Evolutionary conservation across 768 basidiomycete species (phyloP).

Genomic region (button mushroom (Agaricus bisporus)): DNA sequence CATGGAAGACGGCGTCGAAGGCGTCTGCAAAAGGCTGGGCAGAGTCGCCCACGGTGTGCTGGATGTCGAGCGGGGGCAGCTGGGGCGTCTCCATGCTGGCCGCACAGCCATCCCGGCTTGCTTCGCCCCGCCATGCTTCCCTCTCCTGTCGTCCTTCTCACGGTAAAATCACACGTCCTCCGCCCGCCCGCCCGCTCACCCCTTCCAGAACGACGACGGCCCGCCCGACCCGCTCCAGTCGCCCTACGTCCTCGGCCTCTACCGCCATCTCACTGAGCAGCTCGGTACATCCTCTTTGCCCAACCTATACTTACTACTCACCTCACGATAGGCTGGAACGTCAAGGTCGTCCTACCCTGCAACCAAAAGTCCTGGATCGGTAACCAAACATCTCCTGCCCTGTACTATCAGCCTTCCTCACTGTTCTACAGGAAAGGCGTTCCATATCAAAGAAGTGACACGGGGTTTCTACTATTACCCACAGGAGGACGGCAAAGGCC

Average conservation of each 20-base stretch:
- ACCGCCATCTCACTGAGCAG: conserved; percentile 47
- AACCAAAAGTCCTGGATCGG: conserved; percentile 89
- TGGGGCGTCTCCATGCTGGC: conserved; percentile 12
- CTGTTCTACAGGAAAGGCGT: conserved; percentile 59
- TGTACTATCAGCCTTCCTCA: neutral
- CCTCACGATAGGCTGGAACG: conserved; percentile 55
- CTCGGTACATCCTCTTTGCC: conserved; percentile 39
- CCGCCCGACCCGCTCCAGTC: conserved; percentile 63
- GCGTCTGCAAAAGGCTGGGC: conserved; percentile 33
- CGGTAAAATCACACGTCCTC: conserved; percentile 20
- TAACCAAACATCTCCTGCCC: conserved; percentile 21
- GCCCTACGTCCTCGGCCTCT: conserved; percentile 71
- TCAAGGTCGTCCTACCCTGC: conserved; percentile 75
- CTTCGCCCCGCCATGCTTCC: conserved; percentile 3
- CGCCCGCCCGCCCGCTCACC: neutral
- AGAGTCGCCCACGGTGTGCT: conserved; percentile 15
- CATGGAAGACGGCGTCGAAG: conserved; percentile 37
- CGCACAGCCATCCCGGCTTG: conserved; percentile 1
- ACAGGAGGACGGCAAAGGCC: conserved; percentile 61
- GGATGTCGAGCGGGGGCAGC: conserved; percentile 21
- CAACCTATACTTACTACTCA: neutral
- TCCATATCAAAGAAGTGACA: conserved; percentile 69
- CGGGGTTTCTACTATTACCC: conserved; percentile 77
- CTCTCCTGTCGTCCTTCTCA: conserved; percentile 32
- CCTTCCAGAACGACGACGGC: conserved; percentile 76